Conservation (phyloP, 1,284 basidiomycete genomes). For the Cutaneotrichosporon sp. region DNA sequence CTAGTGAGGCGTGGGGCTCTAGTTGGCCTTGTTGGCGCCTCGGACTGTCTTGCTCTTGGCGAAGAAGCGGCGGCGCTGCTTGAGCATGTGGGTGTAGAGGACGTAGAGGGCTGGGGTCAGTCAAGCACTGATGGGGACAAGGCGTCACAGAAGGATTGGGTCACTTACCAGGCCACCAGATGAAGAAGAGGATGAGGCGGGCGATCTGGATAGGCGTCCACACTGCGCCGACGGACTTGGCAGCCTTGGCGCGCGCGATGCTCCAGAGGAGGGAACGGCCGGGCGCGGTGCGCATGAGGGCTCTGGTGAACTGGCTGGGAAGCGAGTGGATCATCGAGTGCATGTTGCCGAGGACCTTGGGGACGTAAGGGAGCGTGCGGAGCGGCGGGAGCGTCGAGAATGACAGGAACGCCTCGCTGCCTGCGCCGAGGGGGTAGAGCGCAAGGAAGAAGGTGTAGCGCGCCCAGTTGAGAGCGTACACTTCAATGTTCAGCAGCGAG, state of each 20-base stretch:
- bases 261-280: conserved; percentile 33
- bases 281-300: conserved; percentile 22
- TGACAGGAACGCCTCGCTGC: conserved; percentile 80
- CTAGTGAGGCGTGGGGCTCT: not conserved
- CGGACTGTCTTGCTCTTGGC: conserved; percentile 49
- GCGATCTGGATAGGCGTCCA: conserved; percentile 51
- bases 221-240: not conserved
- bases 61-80: conserved; percentile 71
- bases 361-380: conserved; percentile 42
- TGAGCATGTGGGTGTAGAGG: conserved; percentile 85
- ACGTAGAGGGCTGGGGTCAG: conserved; percentile 63
- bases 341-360: conserved; percentile 18
- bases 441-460: conserved; percentile 86
- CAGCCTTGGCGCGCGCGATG: conserved; percentile 26
- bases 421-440: conserved; percentile 87
- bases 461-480: conserved; percentile 48
- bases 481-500: conserved; percentile 56
- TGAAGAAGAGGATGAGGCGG: conserved; percentile 62
- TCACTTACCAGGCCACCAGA: conserved; percentile 88
- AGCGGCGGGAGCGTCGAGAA: conserved; percentile 66
- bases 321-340: conserved; percentile 20
- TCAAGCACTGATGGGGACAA: too few relatives aligned
- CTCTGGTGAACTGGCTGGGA: conserved; percentile 22
- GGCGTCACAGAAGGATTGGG: not conserved
- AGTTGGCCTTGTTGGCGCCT: conserved; percentile 23